phyloP scores from a whole-genome alignment of 306 rosid species.

The Medicago lupulina region DNA sequence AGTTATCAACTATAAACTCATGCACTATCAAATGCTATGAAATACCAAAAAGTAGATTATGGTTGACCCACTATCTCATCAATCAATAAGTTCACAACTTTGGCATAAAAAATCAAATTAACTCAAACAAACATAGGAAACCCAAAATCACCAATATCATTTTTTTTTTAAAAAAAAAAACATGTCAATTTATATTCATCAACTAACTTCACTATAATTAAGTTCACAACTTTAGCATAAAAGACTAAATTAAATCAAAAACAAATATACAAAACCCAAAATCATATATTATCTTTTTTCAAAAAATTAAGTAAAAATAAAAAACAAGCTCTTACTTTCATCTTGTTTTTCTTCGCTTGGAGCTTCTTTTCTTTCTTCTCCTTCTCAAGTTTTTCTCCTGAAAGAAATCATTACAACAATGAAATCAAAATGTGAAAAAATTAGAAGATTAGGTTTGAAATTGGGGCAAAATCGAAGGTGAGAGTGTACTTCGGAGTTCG shows the following conservation, averaged over 20 bases:
- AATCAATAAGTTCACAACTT: background rate
- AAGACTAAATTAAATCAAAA: background rate
- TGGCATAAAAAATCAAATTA: background rate
- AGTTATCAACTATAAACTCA: background rate
- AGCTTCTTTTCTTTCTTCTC: slow-evolving; percentile 71
- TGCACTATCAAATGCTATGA: background rate
- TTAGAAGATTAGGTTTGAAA: background rate
- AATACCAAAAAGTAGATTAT: background rate
- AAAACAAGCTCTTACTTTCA: slow-evolving; percentile 60
- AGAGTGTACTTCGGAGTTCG: slow-evolving; percentile 71
- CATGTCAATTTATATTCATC: no score
- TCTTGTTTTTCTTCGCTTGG: slow-evolving; percentile 70
- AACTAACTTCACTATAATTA: no score
- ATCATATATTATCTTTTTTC: background rate
- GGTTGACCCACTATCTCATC: slow-evolving; percentile 11
- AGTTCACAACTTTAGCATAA: background rate
- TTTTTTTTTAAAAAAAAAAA: no score
- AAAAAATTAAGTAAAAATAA: background rate
- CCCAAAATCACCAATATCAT: background rate
- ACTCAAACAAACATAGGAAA: slow-evolving; percentile 2
- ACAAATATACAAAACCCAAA: slow-evolving; percentile 11
- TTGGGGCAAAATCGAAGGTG: background rate
- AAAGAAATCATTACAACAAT: slow-evolving; percentile 20
- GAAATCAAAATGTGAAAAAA: slow-evolving; percentile 18
- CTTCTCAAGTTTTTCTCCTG: slow-evolving; percentile 75